A percentile compares a stretch with the other conserved stretches of the same genome.
Evolutionary conservation across 345 rosid genomes (phyloP).

Genomic region (Pugionium dolabratum): DNA sequence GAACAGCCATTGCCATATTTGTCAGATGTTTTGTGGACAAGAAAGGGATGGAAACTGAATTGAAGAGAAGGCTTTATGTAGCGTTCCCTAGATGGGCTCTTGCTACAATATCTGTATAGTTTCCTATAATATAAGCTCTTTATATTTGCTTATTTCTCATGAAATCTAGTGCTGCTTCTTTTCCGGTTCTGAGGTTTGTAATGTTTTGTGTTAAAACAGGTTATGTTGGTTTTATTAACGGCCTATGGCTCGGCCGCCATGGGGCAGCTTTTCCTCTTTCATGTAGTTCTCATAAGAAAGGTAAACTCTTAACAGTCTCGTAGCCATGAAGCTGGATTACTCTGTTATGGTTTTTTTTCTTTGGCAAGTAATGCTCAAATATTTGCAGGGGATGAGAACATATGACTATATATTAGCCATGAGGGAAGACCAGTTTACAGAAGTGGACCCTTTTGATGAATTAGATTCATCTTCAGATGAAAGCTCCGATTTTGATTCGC

Average conservation of each 20-base stretch:
- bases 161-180: slow-evolving; percentile 10
- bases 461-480: slow-evolving; percentile 80
- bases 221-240: slow-evolving; percentile 68
- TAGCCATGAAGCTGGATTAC: neutral
- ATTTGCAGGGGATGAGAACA: slow-evolving; percentile 85
- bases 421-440: slow-evolving; percentile 74
- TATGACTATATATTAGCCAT: slow-evolving; percentile 93
- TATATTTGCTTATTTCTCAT: neutral
- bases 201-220: slow-evolving; percentile 46
- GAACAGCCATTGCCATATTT: slow-evolving; percentile 82
- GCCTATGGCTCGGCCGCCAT: slow-evolving; percentile 90
- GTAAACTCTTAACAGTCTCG: slow-evolving; percentile 41
- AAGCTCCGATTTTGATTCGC: slow-evolving; percentile 76
- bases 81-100: slow-evolving; percentile 78
- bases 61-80: slow-evolving; percentile 53
- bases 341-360: slow-evolving; percentile 20
- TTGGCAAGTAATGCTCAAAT: slow-evolving; percentile 22
- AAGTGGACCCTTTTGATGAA: slow-evolving; percentile 71
- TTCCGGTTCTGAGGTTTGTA: slow-evolving; percentile 18
- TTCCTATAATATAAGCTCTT: neutral
- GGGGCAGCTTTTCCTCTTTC: slow-evolving; percentile 97
- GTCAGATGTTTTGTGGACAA: slow-evolving; percentile 86
- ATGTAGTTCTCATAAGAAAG: slow-evolving; percentile 92
- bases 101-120: slow-evolving; percentile 75
- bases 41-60: slow-evolving; percentile 77